Base-by-base conservation (phyloP, 2,329 filamentous ascomycete species). In the Fonsecaea pedrosoi region DNA sequence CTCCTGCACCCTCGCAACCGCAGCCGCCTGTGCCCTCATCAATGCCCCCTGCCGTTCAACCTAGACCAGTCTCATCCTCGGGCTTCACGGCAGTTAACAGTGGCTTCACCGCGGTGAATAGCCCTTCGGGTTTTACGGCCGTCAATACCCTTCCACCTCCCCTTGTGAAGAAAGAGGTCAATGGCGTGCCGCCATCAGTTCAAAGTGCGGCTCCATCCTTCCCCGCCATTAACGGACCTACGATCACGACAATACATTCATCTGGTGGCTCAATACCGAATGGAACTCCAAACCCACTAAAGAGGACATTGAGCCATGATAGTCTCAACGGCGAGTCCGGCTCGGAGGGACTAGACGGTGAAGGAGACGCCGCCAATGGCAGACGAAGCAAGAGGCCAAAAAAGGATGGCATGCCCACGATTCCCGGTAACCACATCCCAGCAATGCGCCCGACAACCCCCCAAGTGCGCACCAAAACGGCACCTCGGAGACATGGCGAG, bases 351-450 rank as follows among this genome's bases (percentile, higher is more conserved):
- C 77, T 81, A 7, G 78, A 79, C 64, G 77, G 77, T 9, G 89
- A 92, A 61, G 79, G 78, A 1, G 90, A 92, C 58, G 83, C 82
- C 71, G 86, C 86, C 55, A 85, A 82, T 69, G 92, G 90, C 70
- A 87, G 95, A 69, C 89, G 94, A 65, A 97, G 94, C 79, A 99
- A 99, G 81, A 89, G 95, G 53, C 84, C 97, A 12, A 96, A 95
- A 79, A 97, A 96, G 84, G 78, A 87, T 76, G 80, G 79, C 53
- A 82, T 84, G 40, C 92, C 94, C 53, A 97, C 92, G 38, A 92
- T 99, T 72, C 93, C 93, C 71, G 95, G 95, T 62, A 98, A 94
- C 60, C 93, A 98, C 80, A 98, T 98, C 93, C 95, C 70, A 18
- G 87, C 94, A 74, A 93, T 96, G 75, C 91, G 94, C 61, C 92